Evolutionary conservation across 2,329 filamentous ascomycete species (phyloP), one percentile per base, ranked within the genome.

Genomic region (Claviceps pazoutovae): DNA sequence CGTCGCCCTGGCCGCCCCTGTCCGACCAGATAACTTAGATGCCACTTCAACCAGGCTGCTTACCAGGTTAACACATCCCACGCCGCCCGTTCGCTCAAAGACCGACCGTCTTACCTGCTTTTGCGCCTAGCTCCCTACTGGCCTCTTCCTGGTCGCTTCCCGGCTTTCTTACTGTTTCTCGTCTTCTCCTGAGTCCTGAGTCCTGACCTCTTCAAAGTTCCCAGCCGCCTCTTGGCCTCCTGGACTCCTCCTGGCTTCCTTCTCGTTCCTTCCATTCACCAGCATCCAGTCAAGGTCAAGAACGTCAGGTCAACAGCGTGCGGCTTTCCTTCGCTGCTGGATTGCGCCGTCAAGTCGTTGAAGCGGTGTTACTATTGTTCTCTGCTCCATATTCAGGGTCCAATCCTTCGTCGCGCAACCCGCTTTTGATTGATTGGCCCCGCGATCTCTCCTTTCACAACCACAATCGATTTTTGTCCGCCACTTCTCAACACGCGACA

Each of bases 371-470:
- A 34, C 17, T 48, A 46, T 53, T 53, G 49, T 51, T 53, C 45
- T 48, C 21, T 17, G 5, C 16, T 34, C 48, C 8, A 38, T 13
- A 41, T 49, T 37, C 45, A 46, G 49, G 49, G 48, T 37, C 49
- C 39, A 45, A 45, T 23, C 34, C n/a, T 36, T n/a, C 19, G 39
- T 19, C 41, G 9, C 45, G 13, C 39, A 37, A 34, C 45, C 49
- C 26, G 48, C 52, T 30, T 30, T 42, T 14, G 38, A 41, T 38
- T 51, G 49, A 51, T 51, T 53, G 52, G 52, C 49, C 52, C 52
- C 45, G 23, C 52, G 45, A 39, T 53, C 36, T 17, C 49, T 51
- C 52, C 52, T 51, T 51, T 53, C 14, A 42, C 48, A 38, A 51
- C 52, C 48, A 53, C 49, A 48, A 46, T 48, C 36, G 19, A 46